phyloP scores from a whole-genome alignment of 2,329 filamentous ascomycete species.

The Hymenoscyphus albidus region DNA sequence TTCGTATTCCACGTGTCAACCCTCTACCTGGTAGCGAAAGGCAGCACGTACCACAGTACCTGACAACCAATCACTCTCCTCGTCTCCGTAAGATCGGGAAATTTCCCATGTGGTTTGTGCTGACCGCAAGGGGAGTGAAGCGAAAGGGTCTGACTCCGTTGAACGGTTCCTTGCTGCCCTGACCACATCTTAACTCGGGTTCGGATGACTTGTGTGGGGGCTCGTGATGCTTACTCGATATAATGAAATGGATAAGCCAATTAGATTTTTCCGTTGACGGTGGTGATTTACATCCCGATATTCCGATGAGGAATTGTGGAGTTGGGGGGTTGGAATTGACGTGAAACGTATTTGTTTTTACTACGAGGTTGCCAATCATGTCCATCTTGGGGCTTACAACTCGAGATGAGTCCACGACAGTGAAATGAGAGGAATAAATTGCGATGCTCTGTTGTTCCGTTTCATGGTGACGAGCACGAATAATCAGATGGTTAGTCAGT shows the following conservation, averaged over 20 bases:
- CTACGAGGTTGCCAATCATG: not conserved
- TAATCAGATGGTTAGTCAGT: not conserved
- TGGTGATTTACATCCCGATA: not conserved
- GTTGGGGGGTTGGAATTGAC: not conserved
- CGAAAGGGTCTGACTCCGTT: not conserved
- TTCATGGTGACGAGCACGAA: not conserved
- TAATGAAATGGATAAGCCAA: not conserved
- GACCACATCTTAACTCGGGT: not conserved
- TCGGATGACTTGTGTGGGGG: not conserved
- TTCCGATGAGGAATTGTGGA: not conserved
- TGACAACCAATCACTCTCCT: not conserved
- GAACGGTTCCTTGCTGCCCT: not conserved
- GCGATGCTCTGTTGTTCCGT: not conserved
- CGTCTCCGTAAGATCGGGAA: not conserved
- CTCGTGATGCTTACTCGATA: not conserved
- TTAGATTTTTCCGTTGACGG: not conserved
- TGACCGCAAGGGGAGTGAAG: not conserved
- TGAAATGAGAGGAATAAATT: not conserved
- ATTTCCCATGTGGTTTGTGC: not conserved
- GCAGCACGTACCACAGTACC: not conserved
- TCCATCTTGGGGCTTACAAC: not conserved
- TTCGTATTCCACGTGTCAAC: not conserved
- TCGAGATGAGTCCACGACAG: not conserved
- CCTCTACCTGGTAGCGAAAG: not conserved
- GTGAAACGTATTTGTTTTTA: not conserved